Evolutionary conservation across 2,329 filamentous ascomycete genomes (phyloP), one percentile per base, ranked within the genome.

Genomic region (Colletotrichum graminicola): DNA sequence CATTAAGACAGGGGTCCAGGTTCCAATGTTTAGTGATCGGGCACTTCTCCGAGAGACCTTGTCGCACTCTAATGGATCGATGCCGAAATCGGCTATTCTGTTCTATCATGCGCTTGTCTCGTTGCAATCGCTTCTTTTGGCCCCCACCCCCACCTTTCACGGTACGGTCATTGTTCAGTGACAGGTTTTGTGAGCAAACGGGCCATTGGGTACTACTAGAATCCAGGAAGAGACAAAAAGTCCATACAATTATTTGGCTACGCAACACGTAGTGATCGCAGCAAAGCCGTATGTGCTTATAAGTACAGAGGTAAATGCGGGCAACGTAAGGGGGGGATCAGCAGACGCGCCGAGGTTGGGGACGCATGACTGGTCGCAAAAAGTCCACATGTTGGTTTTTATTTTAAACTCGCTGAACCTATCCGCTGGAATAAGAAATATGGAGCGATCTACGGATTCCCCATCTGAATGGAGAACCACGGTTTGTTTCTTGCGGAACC

Each of bases 1-100:
- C 65, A 54, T 52, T 18, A 16, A 18, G 57, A 45, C 57, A 62
- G 59, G 59, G 59, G 21, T 34, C 57, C 21, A 49, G 29, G 43
- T 21, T 34, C 43, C 5, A 18, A 32, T 39, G 14, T 43, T 21
- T 61, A 36, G 32, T 32, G 23, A 26, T 34, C 41, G 29, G 43
- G 6, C 12, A 14, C 3, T 49, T 36, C 43, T 36, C 26, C 41
- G 36, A 23, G 26, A 21, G 26, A 18, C 16, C 41, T 47, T 61
- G 49, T 61, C 59, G 29, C 41, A 2, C 18, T 12, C 49, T 32
- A 34, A 16, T 32, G 16, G 11, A 6, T 21, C 12, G 39, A 61
- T 51, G 43, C 59, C 59, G 59, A 62, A 36, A 29, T 21, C 29
- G 43, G 59, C 21, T 12, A 10, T 12, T 6, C 3, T 49, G 43